Evolutionary conservation across 192 early-diverging fungal species (phyloP), one percentile per base, ranked within the genome.

Genomic region (Coemansia sp.): DNA sequence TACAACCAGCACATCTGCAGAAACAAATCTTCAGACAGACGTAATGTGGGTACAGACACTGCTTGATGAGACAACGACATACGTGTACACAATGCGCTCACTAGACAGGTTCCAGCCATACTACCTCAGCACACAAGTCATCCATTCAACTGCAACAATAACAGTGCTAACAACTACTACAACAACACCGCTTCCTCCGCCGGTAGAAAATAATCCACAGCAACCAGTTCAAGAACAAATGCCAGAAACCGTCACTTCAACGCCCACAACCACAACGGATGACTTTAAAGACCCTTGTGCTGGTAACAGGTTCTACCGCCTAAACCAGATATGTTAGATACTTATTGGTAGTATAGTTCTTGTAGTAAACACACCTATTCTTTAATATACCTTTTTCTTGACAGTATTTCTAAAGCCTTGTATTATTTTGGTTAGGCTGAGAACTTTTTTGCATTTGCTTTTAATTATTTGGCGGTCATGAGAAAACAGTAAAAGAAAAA

Each of bases 51-150:
- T 38, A 3, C 57, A 59, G 57, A 59, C 11, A 18, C 13, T 59
- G 13, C 10, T 59, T 9, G 13, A 41, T 12, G 39, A 13, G 7
- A 40, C 39, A 41, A n/a, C 13, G 4, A 59, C 57, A 7, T 32
- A 59, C 1, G n/a, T 19, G 8, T 59, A 41, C 3, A 59, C 57
- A n/a, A 59, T 59, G 57, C 57, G 57, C 5, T 59, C 57, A 7
- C 57, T 59, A 8, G 57, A 59, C 57, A 38, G 57, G 39, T 59
- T 59, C 57, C 57, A 59, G 39, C 57, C 57, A 3, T 59, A 41
- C 6, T 59, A 40, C 26, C 9, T 59, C 8, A 59, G 32, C 39
- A 40, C 38, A 1, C 12, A 39, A 9, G 16, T 16, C 0, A 1
- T 40, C 6, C n/a, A 59, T n/a, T 38, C 39, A n/a, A 59, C 57